Evolutionary conservation across 768 basidiomycete species (phyloP).

Genomic region (Pulveroboletus frians): DNA sequence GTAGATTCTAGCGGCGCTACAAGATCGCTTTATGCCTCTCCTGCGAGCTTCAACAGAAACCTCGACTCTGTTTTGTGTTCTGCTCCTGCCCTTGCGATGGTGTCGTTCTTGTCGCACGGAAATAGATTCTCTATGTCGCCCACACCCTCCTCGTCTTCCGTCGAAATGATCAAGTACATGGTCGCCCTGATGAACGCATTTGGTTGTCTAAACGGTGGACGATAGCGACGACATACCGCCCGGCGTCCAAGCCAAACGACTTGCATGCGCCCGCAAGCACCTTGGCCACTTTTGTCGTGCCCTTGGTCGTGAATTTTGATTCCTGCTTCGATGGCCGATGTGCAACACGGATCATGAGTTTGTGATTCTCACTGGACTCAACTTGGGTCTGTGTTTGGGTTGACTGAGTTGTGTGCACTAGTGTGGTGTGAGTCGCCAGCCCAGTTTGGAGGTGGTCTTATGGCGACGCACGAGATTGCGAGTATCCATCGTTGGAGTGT

Average conservation of each 20-base stretch:
- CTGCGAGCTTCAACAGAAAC: conserved; percentile 23
- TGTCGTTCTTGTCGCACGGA: conserved; percentile 25
- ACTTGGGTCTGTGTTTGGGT: neutral
- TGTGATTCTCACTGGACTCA: conserved; percentile 8
- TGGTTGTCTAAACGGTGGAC: neutral
- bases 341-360: conserved; percentile 29
- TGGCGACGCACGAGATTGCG: conserved; percentile 12
- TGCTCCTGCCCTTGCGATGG: conserved; percentile 24
- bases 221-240: conserved; percentile 12
- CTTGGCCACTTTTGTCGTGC: conserved; percentile 28
- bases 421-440: neutral
- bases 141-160: conserved; percentile 23
- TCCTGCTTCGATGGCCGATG: conserved; percentile 28
- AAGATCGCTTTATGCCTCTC: conserved; percentile 15
- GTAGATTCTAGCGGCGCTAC: neutral
- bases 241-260: conserved; percentile 23
- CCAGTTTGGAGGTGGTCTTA: neutral
- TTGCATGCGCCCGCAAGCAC: conserved; percentile 26
- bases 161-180: conserved; percentile 23
- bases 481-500: neutral
- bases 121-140: conserved; percentile 27
- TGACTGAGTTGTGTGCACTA: conserved; percentile 1
- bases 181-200: conserved; percentile 12
- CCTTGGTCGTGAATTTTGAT: conserved; percentile 29
- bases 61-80: conserved; percentile 19